Evolutionary conservation across 192 early-diverging fungal genomes (phyloP).

Genomic region (Oehlia diaphana): DNA sequence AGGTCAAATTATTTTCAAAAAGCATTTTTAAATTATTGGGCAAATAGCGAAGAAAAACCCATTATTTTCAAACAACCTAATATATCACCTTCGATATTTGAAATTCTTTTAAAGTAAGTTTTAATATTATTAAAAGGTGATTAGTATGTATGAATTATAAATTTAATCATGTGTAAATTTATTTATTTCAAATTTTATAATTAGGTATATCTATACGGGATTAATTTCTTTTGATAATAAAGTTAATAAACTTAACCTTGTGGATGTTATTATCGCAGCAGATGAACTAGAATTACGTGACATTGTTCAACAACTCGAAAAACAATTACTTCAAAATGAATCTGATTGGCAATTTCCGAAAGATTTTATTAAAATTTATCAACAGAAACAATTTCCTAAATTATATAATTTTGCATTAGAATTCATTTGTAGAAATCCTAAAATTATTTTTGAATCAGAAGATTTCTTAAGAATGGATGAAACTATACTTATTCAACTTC

Average conservation of each 20-base stretch:
- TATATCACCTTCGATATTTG: neutral
- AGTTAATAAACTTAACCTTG: neutral
- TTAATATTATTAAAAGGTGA: no score
- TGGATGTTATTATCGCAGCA: neutral
- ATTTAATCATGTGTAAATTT: no score
- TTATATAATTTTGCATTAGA: neutral
- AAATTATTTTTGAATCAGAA: slow-evolving; percentile 6
- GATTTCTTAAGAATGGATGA: neutral
- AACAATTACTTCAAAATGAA: neutral
- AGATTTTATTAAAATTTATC: neutral
- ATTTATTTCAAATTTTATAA: no score
- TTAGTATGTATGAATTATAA: no score
- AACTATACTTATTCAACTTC: neutral
- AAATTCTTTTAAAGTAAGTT: slow-evolving; percentile 21
- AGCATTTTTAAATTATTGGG: neutral
- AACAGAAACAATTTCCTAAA: neutral
- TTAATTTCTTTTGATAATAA: neutral
- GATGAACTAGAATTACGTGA: neutral
- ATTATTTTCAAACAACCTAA: neutral
- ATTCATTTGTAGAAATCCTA: neutral
- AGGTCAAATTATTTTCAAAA: slow-evolving; percentile 9
- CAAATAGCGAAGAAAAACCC: neutral
- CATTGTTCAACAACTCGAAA: neutral
- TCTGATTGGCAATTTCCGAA: neutral
- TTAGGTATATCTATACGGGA: neutral